Base-by-base conservation (phyloP, 2,329 filamentous ascomycete genomes). In the Nothopassalora personata region DNA sequence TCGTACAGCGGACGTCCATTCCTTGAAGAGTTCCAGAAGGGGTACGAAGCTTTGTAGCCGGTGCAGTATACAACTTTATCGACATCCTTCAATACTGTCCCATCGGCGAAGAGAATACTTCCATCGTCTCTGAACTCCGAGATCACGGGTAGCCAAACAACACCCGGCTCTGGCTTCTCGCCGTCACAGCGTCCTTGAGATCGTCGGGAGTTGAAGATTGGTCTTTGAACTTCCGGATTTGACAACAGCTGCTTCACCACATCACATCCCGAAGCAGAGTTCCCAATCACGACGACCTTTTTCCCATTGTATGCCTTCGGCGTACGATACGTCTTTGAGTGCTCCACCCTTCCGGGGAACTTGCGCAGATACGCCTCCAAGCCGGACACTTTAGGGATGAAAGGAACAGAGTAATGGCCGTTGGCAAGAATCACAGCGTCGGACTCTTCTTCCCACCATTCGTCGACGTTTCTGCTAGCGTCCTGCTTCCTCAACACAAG, bases 381-480 rank as follows among this genome's bases (percentile, higher is more conserved):
- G 0, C 80, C 80, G 18, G 73, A 66, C 3, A 83, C 80, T 0
- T 70, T 55, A 0, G 80, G 81, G 1, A 82, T 55, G 19, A 62
- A 71, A 15, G 71, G 70, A 9, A 72, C 63, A 5, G 69, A 68
- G 45, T 71, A 72, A 57, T 73, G 71, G 3, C 71, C 70, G 45
- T 71, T 72, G 13, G 70, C 70, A n/a, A 73, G 59, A 19, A 72
- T 59, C 0, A 72, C 57, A 9, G 69, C 70, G 58, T 73, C 75
- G 75, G 82, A 83, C 0, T 70, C 63, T 30, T 83, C 80, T 51
- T 79, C 72, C 80, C 81, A 83, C 81, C 81, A 84, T 0, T 76
- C 49, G 57, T 84, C 81, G 0, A 80, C 71, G 8, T 76, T 69
- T 1, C 72, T 71, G 1, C 73, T 64, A 0, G 73, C 63, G 53